phyloP scores from a whole-genome alignment of 2,329 filamentous ascomycete genomes.

The Venturia asperata region DNA sequence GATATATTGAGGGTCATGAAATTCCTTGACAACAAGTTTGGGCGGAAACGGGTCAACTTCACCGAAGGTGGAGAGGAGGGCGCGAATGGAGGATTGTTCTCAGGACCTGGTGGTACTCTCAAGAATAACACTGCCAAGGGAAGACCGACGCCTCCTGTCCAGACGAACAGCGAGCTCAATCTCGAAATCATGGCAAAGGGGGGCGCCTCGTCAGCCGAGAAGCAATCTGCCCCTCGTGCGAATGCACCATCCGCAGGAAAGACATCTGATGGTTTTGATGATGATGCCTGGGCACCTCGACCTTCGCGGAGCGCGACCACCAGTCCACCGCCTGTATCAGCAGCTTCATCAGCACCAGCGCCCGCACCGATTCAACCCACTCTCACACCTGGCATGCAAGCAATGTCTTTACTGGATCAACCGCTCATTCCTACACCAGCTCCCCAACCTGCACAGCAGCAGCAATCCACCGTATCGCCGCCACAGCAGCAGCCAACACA shows the following conservation, averaged over 20 bases:
- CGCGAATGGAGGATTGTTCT: conserved; percentile 66
- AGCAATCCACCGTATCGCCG: conserved; percentile 38
- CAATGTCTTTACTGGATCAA: conserved; percentile 56
- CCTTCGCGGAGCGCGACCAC: conserved; percentile 29
- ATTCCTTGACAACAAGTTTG: conserved; percentile 71
- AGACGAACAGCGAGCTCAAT: conserved; percentile 80
- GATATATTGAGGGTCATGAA: conserved; percentile 96
- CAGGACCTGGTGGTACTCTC: conserved; percentile 81
- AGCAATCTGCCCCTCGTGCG: conserved; percentile 45
- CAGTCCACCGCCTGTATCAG: conserved; percentile 34
- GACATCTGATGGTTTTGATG: conserved; percentile 66
- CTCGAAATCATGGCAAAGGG: conserved; percentile 70
- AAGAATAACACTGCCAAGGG: conserved; percentile 93
- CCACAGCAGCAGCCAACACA: conserved; percentile 28
- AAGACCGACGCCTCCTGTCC: conserved; percentile 76
- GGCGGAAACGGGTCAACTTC: conserved; percentile 52
- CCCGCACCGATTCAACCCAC: conserved; percentile 38
- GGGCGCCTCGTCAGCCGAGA: conserved; percentile 35
- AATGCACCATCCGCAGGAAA: conserved; percentile 44
- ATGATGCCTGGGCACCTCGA: conserved; percentile 96
- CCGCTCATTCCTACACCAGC: conserved; percentile 50
- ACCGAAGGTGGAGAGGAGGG: conserved; percentile 44
- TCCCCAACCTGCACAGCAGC: conserved; percentile 41
- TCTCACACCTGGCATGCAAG: conserved; percentile 63
- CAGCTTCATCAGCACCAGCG: conserved; percentile 33